Evolutionary conservation across 129 eudicot species (phyloP).

Genomic region (Flaveria brownii): DNA sequence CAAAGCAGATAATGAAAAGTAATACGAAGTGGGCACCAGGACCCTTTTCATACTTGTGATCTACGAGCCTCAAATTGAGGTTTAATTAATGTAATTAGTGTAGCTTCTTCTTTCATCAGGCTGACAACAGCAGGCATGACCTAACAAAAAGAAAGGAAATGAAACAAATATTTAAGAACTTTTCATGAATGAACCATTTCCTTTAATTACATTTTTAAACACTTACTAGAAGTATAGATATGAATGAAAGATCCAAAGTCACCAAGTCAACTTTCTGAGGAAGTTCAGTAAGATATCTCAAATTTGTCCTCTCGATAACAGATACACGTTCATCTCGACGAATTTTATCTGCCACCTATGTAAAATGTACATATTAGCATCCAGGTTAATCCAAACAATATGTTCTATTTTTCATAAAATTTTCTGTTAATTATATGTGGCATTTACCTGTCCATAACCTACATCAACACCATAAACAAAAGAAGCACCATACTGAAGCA

Average conservation of each 20-base stretch:
- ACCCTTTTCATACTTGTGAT: constrained; percentile 63
- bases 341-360: constrained; percentile 88
- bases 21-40: not conserved
- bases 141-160: constrained; percentile 36
- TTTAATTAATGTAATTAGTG: constrained; percentile 74
- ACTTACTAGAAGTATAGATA: constrained; percentile 85
- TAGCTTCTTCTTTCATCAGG: constrained; percentile 84
- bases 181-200: not conserved
- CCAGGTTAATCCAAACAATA: constrained; percentile 1
- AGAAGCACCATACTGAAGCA: constrained; percentile 94
- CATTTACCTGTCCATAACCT: constrained; percentile 93
- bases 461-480: constrained; percentile 97
- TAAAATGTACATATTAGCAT: constrained; percentile 26
- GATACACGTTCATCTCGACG: constrained; percentile 85
- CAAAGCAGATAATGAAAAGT: not conserved
- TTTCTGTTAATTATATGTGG: not conserved
- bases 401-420: not conserved
- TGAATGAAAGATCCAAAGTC: constrained; percentile 94
- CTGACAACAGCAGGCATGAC: constrained; percentile 95
- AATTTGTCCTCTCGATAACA: constrained; percentile 83
- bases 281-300: constrained; percentile 86
- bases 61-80: constrained; percentile 99
- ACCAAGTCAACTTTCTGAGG: constrained; percentile 97
- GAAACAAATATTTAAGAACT: not conserved
- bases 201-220: not conserved